Percentiles rank a stretch among this genome's conserved stretches.
phyloP scores from a whole-genome alignment of 345 rosid genomes.

The Turnera subulata region DNA sequence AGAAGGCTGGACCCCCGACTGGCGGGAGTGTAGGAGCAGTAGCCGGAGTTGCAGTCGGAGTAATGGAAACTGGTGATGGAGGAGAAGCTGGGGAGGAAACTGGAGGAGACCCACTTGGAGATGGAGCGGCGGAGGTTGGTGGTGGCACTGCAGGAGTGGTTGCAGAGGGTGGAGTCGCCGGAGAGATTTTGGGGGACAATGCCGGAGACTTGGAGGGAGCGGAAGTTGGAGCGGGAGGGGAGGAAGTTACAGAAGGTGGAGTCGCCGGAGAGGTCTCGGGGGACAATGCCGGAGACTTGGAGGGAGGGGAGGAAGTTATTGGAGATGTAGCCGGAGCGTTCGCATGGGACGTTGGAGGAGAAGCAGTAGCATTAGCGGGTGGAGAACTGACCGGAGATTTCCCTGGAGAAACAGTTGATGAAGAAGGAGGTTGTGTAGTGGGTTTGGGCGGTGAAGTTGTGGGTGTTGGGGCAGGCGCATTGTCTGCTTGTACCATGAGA shows the following conservation, averaged over 20 bases:
- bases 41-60: constrained; percentile 18
- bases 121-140: constrained; percentile 14
- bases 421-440: constrained; percentile 6
- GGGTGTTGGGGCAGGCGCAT: constrained; percentile 42
- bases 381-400: neutral
- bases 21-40: constrained; percentile 24
- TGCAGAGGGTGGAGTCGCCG: constrained; percentile 6
- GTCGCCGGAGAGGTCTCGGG: constrained; percentile 17
- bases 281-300: neutral
- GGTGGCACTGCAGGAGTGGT: constrained; percentile 5
- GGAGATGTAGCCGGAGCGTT: constrained; percentile 2
- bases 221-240: constrained; percentile 8
- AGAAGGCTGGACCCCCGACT: constrained; percentile 19
- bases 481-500: constrained; percentile 23
- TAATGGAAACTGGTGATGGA: constrained; percentile 10
- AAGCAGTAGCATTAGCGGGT: neutral
- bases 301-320: neutral
- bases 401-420: too few species aligned
- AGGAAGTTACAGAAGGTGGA: constrained; percentile 5
- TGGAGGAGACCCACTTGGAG: constrained; percentile 19
- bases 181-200: neutral
- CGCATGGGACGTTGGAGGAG: constrained; percentile 9
- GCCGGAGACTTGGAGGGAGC: constrained; percentile 3
- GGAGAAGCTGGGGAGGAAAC: constrained; percentile 18
- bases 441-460: neutral